phyloP scores from a whole-genome alignment of 2,329 filamentous ascomycete species.

The Alternaria metachromatica region DNA sequence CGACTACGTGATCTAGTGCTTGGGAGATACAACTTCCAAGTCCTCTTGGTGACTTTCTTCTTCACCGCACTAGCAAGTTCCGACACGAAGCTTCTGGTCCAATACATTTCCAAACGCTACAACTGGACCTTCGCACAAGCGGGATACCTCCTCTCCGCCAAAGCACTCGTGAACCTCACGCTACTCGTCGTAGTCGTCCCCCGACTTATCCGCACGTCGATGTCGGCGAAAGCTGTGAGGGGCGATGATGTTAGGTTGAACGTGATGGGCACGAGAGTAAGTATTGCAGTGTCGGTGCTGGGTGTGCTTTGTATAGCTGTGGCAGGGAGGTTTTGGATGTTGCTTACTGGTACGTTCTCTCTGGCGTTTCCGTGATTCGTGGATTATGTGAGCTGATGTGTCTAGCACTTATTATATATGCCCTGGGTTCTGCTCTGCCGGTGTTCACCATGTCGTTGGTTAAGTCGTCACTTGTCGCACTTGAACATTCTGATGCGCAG shows the following conservation, averaged over 20 bases:
- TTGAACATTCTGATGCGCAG: constrained; percentile 34
- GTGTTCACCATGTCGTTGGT: constrained; percentile 50
- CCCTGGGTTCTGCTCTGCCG: constrained; percentile 47
- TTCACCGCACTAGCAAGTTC: constrained; percentile 48
- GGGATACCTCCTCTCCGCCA: constrained; percentile 48
- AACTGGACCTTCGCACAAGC: constrained; percentile 48
- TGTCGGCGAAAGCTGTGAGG: constrained; percentile 27
- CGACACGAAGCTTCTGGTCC: constrained; percentile 47
- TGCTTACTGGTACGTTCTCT: constrained; percentile 32
- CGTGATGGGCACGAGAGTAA: constrained; percentile 38
- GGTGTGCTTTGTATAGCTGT: constrained; percentile 45
- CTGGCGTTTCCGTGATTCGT: too few relatives aligned
- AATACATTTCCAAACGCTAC: constrained; percentile 50
- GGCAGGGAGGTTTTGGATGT: constrained; percentile 41
- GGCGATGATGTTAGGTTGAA: constrained; percentile 41
- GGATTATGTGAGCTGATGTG: constrained; percentile 2
- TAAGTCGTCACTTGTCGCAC: constrained; percentile 41
- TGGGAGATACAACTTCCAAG: constrained; percentile 43
- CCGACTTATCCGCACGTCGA: constrained; percentile 38
- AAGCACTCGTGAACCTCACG: constrained; percentile 46
- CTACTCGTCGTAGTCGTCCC: constrained; percentile 44
- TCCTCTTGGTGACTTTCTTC: constrained; percentile 43
- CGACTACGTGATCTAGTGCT: constrained; percentile 27
- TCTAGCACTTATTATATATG: constrained; percentile 46
- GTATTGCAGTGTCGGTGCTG: constrained; percentile 42